These are phyloP conservation scores for Metschnikowia proteae DNA, from an alignment of 805 yeast species.

Conservation along the genomic window DNA sequence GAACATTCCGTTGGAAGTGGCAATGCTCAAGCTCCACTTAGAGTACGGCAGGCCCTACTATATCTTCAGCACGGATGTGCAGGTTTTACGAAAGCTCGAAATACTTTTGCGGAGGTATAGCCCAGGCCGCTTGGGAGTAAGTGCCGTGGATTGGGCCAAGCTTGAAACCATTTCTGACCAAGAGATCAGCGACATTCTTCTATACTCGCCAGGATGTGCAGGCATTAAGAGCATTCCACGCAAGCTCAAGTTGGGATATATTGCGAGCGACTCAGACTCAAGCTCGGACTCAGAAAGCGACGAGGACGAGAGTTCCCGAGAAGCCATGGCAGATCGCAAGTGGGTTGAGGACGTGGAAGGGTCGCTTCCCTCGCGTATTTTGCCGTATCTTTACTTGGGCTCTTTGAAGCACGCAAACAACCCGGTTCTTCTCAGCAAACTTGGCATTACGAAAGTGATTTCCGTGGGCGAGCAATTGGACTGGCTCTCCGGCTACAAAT, in stretches of 20 bases:
- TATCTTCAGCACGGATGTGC: slow-evolving; percentile 73
- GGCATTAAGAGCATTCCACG: slow-evolving; percentile 8
- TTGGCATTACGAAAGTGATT: slow-evolving; percentile 71
- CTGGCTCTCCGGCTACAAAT: slow-evolving; percentile 50
- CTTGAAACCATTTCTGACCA: slow-evolving; percentile 26
- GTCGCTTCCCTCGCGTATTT: slow-evolving; percentile 75
- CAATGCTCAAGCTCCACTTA: slow-evolving; percentile 59
- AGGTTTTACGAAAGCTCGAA: slow-evolving; percentile 62
- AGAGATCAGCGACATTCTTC: slow-evolving; percentile 35
- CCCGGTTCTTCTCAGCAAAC: slow-evolving; percentile 52
- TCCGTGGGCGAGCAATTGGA: slow-evolving; percentile 79
- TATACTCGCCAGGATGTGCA: slow-evolving; percentile 9
- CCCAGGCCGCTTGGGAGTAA: slow-evolving; percentile 34
- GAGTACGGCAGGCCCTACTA: slow-evolving; percentile 76
- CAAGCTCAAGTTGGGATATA: slow-evolving; percentile 25
- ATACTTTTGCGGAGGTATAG: slow-evolving; percentile 56
- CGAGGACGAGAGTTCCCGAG: slow-evolving; percentile 3
- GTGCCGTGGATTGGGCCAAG: slow-evolving; percentile 26
- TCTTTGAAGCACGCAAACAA: slow-evolving; percentile 78
- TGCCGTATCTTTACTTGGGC: slow-evolving; percentile 84
- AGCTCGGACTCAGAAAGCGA: slow-evolving; percentile 19
- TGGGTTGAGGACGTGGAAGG: slow-evolving; percentile 52
- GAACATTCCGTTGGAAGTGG: slow-evolving; percentile 58
- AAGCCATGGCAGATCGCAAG: slow-evolving; percentile 10
- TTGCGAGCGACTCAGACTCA: slow-evolving; percentile 23